Percentiles rank a stretch among this genome's conserved stretches.
Conservation (phyloP, 179 eudicot genomes). For the Carnegiea gigantea region DNA sequence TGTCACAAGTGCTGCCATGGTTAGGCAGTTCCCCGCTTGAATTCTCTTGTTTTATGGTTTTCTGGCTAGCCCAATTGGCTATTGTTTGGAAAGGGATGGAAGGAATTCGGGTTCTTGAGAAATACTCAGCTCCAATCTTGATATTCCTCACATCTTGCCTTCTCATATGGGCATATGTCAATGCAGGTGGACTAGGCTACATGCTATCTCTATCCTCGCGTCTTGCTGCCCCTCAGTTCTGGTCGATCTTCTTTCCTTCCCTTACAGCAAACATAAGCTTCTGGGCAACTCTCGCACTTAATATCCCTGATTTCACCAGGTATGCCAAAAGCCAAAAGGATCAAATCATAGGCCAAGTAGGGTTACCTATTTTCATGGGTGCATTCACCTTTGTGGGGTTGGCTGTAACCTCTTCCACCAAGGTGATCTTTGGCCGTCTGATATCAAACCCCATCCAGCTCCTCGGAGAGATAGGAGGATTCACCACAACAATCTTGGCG, state of each 20-base stretch:
- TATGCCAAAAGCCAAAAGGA: conserved; percentile 72
- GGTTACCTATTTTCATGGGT: conserved; percentile 97
- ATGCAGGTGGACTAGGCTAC: conserved; percentile 79
- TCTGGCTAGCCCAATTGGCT: conserved; percentile 78
- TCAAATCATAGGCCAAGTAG: conserved; percentile 80
- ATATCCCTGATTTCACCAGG: conserved; percentile 97
- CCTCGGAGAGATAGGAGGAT: conserved; percentile 76
- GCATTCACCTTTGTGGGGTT: conserved; percentile 88
- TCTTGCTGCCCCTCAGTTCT: conserved; percentile 60
- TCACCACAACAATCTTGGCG: conserved; percentile 53
- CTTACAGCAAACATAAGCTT: conserved; percentile 92
- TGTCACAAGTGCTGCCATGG: conserved; percentile 56
- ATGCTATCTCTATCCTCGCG: conserved; percentile 70
- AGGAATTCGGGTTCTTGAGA: conserved; percentile 75
- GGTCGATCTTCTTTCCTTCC: conserved; percentile 85
- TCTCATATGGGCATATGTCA: conserved; percentile 75
- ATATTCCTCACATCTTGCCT: conserved; percentile 64
- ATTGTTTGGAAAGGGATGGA: conserved; percentile 89
- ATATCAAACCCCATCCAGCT: conserved; percentile 86
- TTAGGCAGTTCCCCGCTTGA: conserved; percentile 90
- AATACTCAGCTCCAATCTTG: conserved; percentile 84
- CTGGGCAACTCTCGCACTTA: conserved; percentile 89
- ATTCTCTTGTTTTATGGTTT: conserved; percentile 67
- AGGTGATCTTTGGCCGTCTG: conserved; percentile 64
- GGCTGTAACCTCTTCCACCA: conserved; percentile 87